These are phyloP conservation scores for Alternaria brassicicola DNA, from an alignment of 2,329 filamentous ascomycete genomes.

Conservation along the genomic window DNA sequence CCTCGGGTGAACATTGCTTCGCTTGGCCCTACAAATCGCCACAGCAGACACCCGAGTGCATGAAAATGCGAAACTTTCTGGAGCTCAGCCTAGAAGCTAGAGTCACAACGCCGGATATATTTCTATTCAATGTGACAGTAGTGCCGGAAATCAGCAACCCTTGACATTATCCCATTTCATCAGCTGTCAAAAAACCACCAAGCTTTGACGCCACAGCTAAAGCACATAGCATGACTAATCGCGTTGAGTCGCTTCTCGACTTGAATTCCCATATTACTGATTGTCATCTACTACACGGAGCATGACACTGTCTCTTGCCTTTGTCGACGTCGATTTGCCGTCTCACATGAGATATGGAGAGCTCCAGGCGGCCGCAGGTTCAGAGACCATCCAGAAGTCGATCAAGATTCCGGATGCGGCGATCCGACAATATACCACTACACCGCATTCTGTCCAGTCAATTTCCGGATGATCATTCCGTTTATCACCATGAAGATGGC, in stretches of 20 bases:
- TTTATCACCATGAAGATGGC: conserved; percentile 43
- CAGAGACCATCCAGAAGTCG: conserved; percentile 23
- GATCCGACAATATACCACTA: conserved; percentile 27
- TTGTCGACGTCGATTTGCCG: not conserved
- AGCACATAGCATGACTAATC: not conserved
- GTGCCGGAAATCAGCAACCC: not conserved
- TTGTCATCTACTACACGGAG: not conserved
- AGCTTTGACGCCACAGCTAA: not conserved
- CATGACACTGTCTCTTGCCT: not conserved
- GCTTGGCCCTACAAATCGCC: not conserved
- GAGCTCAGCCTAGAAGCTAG: not conserved
- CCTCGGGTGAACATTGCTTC: not conserved
- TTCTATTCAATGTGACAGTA: not conserved
- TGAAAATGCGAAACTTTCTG: not conserved
- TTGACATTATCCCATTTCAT: not conserved
- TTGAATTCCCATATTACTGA: not conserved
- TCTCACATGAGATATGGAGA: conserved; percentile 9
- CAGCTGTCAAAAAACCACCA: not conserved
- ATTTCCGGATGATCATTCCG: conserved; percentile 44
- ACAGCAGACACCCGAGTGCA: not conserved
- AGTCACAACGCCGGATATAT: not conserved
- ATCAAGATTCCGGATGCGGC: conserved; percentile 33
- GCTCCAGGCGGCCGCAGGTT: not conserved
- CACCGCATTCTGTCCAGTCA: conserved; percentile 39
- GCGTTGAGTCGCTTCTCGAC: not conserved